phyloP scores from a whole-genome alignment of 495 filamentous ascomycete genomes.

The Daldinia concentrica region DNA sequence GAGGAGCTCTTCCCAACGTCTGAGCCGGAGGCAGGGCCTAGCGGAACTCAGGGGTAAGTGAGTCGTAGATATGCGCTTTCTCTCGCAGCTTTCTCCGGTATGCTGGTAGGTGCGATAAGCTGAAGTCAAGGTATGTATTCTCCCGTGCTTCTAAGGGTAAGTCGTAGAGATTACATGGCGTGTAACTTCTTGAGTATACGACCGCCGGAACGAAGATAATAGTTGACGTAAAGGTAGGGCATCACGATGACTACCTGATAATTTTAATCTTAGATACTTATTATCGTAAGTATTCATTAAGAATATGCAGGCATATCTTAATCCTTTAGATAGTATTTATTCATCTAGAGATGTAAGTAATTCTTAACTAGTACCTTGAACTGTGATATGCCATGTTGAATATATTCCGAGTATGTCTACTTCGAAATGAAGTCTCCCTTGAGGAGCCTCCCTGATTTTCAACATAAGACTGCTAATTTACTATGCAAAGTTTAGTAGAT shows the following conservation, averaged over 20 bases:
- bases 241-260: background rate
- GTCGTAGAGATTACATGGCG: background rate
- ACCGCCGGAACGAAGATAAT: background rate
- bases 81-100: background rate
- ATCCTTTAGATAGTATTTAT: background rate
- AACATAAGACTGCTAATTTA: too few species aligned
- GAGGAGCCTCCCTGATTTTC: too few species aligned
- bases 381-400: background rate
- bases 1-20: too few species aligned
- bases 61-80: background rate
- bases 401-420: too few species aligned
- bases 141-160: background rate
- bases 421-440: too few species aligned
- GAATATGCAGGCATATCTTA: background rate
- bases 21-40: background rate
- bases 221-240: background rate
- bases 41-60: background rate
- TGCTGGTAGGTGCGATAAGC: background rate
- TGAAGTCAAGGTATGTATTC: background rate
- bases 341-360: background rate
- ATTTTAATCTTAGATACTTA: background rate
- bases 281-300: background rate
- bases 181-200: background rate
- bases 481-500: too few species aligned
- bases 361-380: background rate